phyloP scores from a whole-genome alignment of 2,329 filamentous ascomycete genomes.

The Hymenotorrendiella dingleyae region DNA sequence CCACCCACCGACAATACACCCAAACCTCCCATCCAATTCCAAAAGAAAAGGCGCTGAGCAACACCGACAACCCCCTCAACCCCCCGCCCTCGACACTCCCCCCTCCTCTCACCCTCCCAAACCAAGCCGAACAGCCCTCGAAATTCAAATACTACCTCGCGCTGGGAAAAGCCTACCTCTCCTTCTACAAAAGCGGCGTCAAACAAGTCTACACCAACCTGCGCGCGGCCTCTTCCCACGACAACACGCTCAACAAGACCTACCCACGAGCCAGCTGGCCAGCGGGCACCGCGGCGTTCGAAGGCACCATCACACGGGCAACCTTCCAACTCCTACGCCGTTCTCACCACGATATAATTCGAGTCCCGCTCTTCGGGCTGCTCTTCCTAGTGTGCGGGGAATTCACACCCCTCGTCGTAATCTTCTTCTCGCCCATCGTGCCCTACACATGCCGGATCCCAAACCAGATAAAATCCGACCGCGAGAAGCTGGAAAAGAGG shows the following conservation, averaged over 20 bases:
- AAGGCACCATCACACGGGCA: slow-evolving; percentile 49
- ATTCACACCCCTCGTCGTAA: slow-evolving; percentile 74
- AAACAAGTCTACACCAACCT: slow-evolving; percentile 67
- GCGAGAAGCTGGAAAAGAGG: slow-evolving; percentile 48
- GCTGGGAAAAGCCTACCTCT: slow-evolving; percentile 65
- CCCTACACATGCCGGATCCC: slow-evolving; percentile 82
- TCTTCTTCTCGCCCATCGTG: slow-evolving; percentile 63
- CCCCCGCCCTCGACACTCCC: slow-evolving; percentile 34
- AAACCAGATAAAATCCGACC: slow-evolving; percentile 56
- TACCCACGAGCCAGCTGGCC: slow-evolving; percentile 31
- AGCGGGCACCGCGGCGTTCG: slow-evolving; percentile 29
- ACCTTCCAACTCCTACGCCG: slow-evolving; percentile 67
- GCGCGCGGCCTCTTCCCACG: slow-evolving; percentile 37
- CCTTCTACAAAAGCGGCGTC: slow-evolving; percentile 84
- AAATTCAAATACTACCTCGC: slow-evolving; percentile 29
- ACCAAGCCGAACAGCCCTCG: slow-evolving; percentile 40
- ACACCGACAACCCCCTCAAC: slow-evolving; percentile 30
- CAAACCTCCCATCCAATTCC: slow-evolving; percentile 4
- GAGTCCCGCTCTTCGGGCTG: slow-evolving; percentile 71
- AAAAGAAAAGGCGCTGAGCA: background rate
- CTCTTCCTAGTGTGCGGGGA: slow-evolving; percentile 77
- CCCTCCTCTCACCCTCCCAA: slow-evolving; percentile 52
- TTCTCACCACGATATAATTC: slow-evolving; percentile 64
- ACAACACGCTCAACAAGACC: slow-evolving; percentile 41
- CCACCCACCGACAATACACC: background rate